A percentile compares a stretch with the other conserved stretches of the same genome.
Conservation (phyloP, 2,329 filamentous ascomycete genomes). For the Fusarium setosum region DNA sequence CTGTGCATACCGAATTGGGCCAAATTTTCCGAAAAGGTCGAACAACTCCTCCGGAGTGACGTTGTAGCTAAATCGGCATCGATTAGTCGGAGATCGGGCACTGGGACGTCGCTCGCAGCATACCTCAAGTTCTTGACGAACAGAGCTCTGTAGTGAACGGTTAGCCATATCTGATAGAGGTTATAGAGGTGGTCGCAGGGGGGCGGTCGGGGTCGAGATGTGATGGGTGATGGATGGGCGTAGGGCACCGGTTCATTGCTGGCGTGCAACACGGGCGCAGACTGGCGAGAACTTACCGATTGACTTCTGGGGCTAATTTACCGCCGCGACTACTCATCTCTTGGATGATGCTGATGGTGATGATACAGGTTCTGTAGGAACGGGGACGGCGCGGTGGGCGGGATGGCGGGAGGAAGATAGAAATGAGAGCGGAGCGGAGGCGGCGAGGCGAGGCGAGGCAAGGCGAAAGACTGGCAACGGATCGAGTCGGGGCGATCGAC, state of each 20-base stretch:
- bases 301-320: conserved; percentile 99
- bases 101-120: conserved; percentile 44
- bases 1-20: conserved; percentile 83
- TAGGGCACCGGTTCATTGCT: conserved; percentile 23
- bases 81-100: conserved; percentile 51
- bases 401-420: conserved; percentile 42
- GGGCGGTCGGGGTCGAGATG: conserved; percentile 7
- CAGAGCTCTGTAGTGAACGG: conserved; percentile 78
- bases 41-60: conserved; percentile 98
- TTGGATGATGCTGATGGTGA: conserved; percentile 60
- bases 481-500: conserved; percentile 36
- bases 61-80: conserved; percentile 88
- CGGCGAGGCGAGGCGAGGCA: conserved; percentile 42
- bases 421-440: conserved; percentile 45
- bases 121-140: conserved; percentile 99
- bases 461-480: conserved; percentile 43
- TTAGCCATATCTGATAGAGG: conserved; percentile 44
- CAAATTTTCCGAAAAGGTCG: conserved; percentile 98
- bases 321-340: conserved; percentile 96
- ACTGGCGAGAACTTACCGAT: conserved; percentile 71
- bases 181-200: conserved; percentile 1
- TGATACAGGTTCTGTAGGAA: conserved; percentile 47
- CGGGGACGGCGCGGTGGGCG: conserved; percentile 40
- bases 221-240: conserved; percentile 15
- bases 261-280: conserved; percentile 16